These are phyloP conservation scores for Massariosphaeria phaeospora DNA, from an alignment of 495 filamentous ascomycete species.

Conservation along the genomic window DNA sequence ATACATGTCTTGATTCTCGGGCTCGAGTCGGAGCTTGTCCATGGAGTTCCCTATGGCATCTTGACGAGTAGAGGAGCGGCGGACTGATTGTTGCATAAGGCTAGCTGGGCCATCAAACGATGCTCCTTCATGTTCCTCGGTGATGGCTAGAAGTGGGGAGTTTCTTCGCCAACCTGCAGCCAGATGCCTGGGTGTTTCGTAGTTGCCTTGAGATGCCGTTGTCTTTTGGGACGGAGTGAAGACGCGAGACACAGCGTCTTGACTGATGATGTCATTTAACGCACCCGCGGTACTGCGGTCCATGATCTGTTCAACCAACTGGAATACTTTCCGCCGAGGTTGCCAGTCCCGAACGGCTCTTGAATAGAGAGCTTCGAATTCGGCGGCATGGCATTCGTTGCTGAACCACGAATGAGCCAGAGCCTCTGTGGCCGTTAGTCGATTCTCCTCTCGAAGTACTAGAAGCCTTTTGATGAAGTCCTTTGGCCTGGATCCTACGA, in stretches of 20 bases:
- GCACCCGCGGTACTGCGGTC: background rate
- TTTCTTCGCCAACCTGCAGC: background rate
- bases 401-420: slow-evolving; percentile 58
- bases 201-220: background rate
- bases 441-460: slow-evolving; percentile 45
- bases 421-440: slow-evolving; percentile 54
- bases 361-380: slow-evolving; percentile 49
- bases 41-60: background rate
- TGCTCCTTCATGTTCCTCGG: slow-evolving; percentile 1
- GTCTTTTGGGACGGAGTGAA: slow-evolving; percentile 2
- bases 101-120: background rate
- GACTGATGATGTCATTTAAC: background rate
- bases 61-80: background rate
- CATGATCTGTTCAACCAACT: slow-evolving; percentile 31
- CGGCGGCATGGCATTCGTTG: slow-evolving; percentile 38
- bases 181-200: background rate
- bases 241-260: slow-evolving; percentile 8
- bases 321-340: slow-evolving; percentile 25
- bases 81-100: background rate
- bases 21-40: background rate
- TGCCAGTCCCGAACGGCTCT: slow-evolving; percentile 49
- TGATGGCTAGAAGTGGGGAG: background rate
- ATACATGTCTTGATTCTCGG: slow-evolving; percentile 4
- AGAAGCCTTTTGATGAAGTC: slow-evolving; percentile 55
- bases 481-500: slow-evolving; percentile 44